Base-by-base conservation (phyloP, 2,329 filamentous ascomycete species). In the Colletotrichum somersetense region DNA sequence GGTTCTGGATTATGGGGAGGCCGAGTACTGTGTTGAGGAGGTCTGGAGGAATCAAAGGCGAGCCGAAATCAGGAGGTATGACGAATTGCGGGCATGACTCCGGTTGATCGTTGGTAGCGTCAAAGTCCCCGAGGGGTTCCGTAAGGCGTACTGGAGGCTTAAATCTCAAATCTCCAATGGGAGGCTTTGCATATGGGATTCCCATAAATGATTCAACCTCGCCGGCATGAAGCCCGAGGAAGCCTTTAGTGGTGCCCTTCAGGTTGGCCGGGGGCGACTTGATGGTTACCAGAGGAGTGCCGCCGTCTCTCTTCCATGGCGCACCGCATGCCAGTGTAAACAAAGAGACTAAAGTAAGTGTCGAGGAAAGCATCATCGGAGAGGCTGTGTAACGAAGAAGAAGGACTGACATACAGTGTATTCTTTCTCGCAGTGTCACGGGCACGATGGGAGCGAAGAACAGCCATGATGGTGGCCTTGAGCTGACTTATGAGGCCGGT, bases 101-200 rank as follows among this genome's bases (percentile, higher is more conserved):
- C 10, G 79, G 77, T 30, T 78, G 69, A 4, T 70, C 66, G 0
- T 81, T 83, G 0, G 85, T 89, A 0, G 86, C 89, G 42, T 85
- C 80, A 52, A 79, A 73, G 4, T 72, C 63, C 7, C 75, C 74
- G 23, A 79, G 75, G 1, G 74, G 67, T 11, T 71, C 71, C 52
- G 77, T 77, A 18, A 78, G 71, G 35, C 80, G 78, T 3, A 88
- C 84, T 0, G 81, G 79, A 0, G 83, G 79, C 50, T 79, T 77
- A 75, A 82, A 83, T 12, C 89, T 84, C 58, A 90, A 81, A 66
- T 85, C 78, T 0, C 85, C 86, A 26, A 88, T 79, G 0, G 89
- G 89, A 40, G 89, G 85, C 68, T 88, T 84, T 2, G 88, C 89
- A 76, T 87, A 91, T 0, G 88, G 89, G 10, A 91, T 80, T 33